Percentiles rank a stretch among this genome's conserved stretches.
These are phyloP conservation scores for Pistacia atlantica DNA, from an alignment of 345 rosid species.

Conservation along the genomic window DNA sequence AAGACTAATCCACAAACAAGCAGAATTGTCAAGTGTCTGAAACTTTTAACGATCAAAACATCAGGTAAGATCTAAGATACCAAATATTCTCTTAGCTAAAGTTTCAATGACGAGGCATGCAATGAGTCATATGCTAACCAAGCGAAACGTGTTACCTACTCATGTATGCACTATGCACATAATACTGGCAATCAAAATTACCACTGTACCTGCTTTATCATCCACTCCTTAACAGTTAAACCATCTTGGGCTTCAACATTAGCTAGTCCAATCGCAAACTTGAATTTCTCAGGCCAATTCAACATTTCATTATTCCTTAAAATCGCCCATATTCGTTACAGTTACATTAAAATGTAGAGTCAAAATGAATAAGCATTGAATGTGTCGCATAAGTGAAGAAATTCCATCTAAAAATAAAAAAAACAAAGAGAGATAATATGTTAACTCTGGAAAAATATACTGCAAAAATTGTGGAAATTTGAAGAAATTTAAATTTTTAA, in stretches of 20 bases:
- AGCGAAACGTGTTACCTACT: not conserved
- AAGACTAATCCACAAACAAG: not conserved
- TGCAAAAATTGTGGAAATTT: no score
- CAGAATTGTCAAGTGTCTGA: not conserved
- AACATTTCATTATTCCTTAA: constrained; percentile 90
- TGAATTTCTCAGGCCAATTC: constrained; percentile 94
- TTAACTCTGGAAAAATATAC: not conserved
- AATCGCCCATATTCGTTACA: constrained; percentile 85
- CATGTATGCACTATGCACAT: not conserved
- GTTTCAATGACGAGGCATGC: constrained; percentile 3
- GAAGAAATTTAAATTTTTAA: no score
- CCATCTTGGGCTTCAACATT: constrained; percentile 98
- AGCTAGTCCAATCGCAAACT: constrained; percentile 94
- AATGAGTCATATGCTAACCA: not conserved
- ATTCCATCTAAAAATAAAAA: not conserved
- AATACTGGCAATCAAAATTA: not conserved
- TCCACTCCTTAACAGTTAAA: constrained; percentile 81
- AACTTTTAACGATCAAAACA: constrained; percentile 5
- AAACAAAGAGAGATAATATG: not conserved
- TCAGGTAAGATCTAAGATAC: not conserved
- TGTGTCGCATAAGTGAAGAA: not conserved
- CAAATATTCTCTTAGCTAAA: not conserved
- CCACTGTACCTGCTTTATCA: constrained; percentile 70
- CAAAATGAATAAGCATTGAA: not conserved
- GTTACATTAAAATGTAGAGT: constrained; percentile 13